Evolutionary conservation across 1,284 basidiomycete genomes (phyloP), one percentile per base, ranked within the genome.

Genomic region (Somion occarium): DNA sequence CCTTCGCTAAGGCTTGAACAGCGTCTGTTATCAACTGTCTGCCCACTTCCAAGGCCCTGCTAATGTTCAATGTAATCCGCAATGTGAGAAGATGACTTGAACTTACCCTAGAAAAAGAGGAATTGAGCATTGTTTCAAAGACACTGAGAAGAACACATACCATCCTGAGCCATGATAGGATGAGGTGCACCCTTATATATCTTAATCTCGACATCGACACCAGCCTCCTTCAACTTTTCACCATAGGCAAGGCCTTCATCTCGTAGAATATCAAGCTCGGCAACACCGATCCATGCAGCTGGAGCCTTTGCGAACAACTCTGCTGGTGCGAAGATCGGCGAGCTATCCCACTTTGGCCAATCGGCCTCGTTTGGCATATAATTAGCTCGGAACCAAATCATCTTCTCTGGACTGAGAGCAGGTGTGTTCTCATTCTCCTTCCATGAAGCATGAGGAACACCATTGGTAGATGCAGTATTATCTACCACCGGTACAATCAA

Each of bases 401-500:
- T 89, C 46, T 80, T 79, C 3, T 58, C 78, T 0, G 80, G 81
- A 3, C 71, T 69, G 24, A 90, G 73, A 71, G 82, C 80, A 0
- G 80, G 76, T 1, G 83, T 79, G 49, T 82, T 65, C 22, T 71
- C 68, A 59, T 85, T 83, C 55, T 79, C 75, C 12, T 68, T 66
- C 85, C 85, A 88, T 9, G 77, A 79, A 9, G 67, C 64, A 49
- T 79, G 70, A 1, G 67, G 65, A 1, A 57, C 64, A 15, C 69
- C 70, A n/a, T 64, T 62, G 18, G 65, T 63, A 7, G 73, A 71
- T 2, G 80, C 78, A 1, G 84, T 84, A 64, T 87, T 87, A 63
- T 89, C 83, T 1, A 74, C 76, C n/a, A 88, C 85, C 20, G 86
- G 86, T 1, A 87, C 85, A 19, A 85, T 71, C 23, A 88, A 73